Evolutionary conservation across 441 rosid species (phyloP), one percentile per base, ranked within the genome.

Genomic region (Adansonia rubrostipa): DNA sequence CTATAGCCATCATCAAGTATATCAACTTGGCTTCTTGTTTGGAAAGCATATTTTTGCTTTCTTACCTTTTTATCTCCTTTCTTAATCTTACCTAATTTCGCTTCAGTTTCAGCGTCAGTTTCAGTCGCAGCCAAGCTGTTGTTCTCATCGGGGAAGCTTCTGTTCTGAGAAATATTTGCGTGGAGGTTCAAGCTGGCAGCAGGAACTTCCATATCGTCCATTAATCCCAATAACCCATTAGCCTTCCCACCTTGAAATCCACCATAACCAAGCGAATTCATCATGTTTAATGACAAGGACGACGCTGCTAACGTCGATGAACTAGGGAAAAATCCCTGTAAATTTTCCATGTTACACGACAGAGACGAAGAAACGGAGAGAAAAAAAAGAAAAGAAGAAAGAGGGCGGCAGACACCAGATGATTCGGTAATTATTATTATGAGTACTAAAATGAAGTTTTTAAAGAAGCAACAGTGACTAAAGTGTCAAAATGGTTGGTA

Each of bases 21-120:
- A 86, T 91, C 94, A 73, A 91, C 94, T 36, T 87, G 88, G 79
- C 94, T 91, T 80, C 94, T 86, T 51, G 94, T 91, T 82, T 91
- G 91, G 74, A 89, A 91, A 50, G 92, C 92, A 40, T 80, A 86
- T 78, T 80, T 89, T 0, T 82, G 83, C 74, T 91, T 89, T 73
- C 79, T 89, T 20, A 78, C 76, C 87, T 88, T 90, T 81, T 85
- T 88, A 65, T 70, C 78, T 13, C 69, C 78, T 78, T 78, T 77
- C 64, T 45, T 28, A 28, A 28, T 73, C 77, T 56, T 81, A 9
- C 53, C 85, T 0, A 0, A 15, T 62, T 80, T 82, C 70, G 44
- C 76, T 54, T 77, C 81, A 64, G 74, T 58, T 44, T 64, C 85
- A 15, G 17, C 54, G 44, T 44, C 80, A 10, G 20, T 77, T 54